These are phyloP conservation scores for Aureococcus anophagefferens DNA, from an alignment of 108 stramenopile species.

Conservation along the genomic window DNA sequence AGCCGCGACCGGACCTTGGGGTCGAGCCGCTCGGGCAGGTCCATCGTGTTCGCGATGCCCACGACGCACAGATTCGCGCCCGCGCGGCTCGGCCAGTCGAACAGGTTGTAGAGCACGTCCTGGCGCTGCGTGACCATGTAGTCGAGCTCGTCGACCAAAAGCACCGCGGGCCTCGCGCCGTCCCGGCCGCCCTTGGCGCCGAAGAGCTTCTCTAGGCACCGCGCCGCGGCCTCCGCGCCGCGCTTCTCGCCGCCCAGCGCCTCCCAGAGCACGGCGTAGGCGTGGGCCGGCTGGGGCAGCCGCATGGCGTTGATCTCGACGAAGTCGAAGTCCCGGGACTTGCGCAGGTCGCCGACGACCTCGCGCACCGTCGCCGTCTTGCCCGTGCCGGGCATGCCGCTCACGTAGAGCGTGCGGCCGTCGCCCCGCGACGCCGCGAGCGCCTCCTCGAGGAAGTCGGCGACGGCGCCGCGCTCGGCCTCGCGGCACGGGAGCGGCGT, in stretches of 20 bases:
- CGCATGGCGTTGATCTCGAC: constrained; percentile 39
- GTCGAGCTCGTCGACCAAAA: constrained; percentile 92
- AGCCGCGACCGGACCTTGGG: constrained; percentile 54
- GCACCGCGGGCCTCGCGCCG: constrained; percentile 30
- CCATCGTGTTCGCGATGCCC: constrained; percentile 92
- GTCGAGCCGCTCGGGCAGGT: constrained; percentile 78
- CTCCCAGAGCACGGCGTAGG: constrained; percentile 38
- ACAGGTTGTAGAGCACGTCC: constrained; percentile 88
- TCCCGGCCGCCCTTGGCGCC: not conserved
- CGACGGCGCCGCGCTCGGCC: constrained; percentile 6
- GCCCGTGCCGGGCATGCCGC: constrained; percentile 50
- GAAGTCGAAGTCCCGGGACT: constrained; percentile 15
- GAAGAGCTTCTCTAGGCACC: constrained; percentile 31
- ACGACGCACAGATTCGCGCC: not conserved
- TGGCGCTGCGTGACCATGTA: constrained; percentile 84
- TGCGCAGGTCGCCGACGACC: constrained; percentile 16
- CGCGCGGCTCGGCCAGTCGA: constrained; percentile 76
- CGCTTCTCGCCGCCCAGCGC: constrained; percentile 15
- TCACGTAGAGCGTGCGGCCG: constrained; percentile 31
- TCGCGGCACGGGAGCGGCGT: constrained; percentile 16
- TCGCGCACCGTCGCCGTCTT: constrained; percentile 45
- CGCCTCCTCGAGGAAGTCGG: not conserved
- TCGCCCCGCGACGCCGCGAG: not conserved
- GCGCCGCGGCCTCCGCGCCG: constrained; percentile 14
- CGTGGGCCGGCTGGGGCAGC: constrained; percentile 29